Evolutionary conservation across 169 alveolate species (phyloP).

Genomic region (Plasmodium gonderi): DNA sequence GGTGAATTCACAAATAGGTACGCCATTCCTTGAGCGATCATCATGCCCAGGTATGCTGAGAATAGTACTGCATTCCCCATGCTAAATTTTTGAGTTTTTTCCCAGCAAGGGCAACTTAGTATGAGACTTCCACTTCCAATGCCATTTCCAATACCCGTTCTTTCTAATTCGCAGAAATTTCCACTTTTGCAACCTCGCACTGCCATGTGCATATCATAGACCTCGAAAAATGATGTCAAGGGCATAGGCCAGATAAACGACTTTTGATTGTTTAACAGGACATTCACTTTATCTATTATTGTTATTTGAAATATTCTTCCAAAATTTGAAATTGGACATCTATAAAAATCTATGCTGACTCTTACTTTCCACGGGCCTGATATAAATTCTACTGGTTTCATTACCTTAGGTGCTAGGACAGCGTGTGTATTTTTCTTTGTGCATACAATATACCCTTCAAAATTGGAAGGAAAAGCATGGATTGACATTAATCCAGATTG

Average conservation of each 20-base stretch:
- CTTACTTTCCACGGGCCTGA: slow-evolving; percentile 59
- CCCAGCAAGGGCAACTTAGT: slow-evolving; percentile 35
- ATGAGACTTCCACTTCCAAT: not conserved
- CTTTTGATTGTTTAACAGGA: slow-evolving; percentile 13
- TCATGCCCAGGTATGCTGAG: slow-evolving; percentile 33
- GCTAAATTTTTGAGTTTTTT: not conserved
- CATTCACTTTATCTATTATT: slow-evolving; percentile 22
- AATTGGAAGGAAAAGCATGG: not conserved
- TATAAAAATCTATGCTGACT: slow-evolving; percentile 19
- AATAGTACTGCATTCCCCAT: not conserved
- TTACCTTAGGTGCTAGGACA: slow-evolving; percentile 22
- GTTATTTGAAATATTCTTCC: slow-evolving; percentile 46
- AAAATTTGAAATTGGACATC: slow-evolving; percentile 23
- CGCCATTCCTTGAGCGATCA: not conserved
- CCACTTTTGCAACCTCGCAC: slow-evolving; percentile 19
- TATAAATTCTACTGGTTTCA: slow-evolving; percentile 19
- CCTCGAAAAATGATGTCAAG: slow-evolving; percentile 15
- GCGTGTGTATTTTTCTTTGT: slow-evolving; percentile 13
- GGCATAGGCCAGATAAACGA: slow-evolving; percentile 62
- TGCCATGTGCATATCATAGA: slow-evolving; percentile 48
- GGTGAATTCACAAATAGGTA: not conserved
- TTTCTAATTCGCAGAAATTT: slow-evolving; percentile 15
- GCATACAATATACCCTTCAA: slow-evolving; percentile 58
- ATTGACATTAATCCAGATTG: not conserved
- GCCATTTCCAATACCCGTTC: not conserved